A percentile compares a stretch with the other conserved stretches of the same genome.
These are phyloP conservation scores for Ceratobasidium sp. DNA, from an alignment of 1,284 basidiomycete species.

Conservation along the genomic window DNA sequence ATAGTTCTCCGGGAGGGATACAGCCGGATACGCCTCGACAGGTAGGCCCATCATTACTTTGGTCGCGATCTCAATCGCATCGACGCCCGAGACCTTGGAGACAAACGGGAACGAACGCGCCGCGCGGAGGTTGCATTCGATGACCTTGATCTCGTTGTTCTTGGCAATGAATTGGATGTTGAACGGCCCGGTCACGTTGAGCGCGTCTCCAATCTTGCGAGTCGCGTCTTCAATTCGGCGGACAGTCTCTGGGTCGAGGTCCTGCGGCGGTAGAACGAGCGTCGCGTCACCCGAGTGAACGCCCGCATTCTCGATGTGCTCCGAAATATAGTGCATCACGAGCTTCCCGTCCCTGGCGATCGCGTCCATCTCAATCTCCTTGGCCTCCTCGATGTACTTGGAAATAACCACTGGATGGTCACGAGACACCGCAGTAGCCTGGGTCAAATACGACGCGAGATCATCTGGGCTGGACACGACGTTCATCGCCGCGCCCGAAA, in stretches of 20 bases:
- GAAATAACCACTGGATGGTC: slow-evolving; percentile 99
- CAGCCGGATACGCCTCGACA: slow-evolving; percentile 90
- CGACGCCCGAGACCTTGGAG: slow-evolving; percentile 96
- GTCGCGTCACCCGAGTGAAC: slow-evolving; percentile 98
- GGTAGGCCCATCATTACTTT: slow-evolving; percentile 96
- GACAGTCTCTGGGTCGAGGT: slow-evolving; percentile 96
- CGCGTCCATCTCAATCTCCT: slow-evolving; percentile 99
- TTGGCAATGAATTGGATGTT: slow-evolving; percentile 99
- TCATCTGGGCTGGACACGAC: slow-evolving; percentile 96
- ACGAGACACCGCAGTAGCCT: slow-evolving; percentile 96
- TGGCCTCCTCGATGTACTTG: slow-evolving; percentile 99
- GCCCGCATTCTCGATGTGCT: slow-evolving; percentile 99
- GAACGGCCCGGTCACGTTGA: slow-evolving; percentile 98
- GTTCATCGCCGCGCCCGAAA: slow-evolving; percentile 99
- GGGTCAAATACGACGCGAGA: slow-evolving; percentile 89
- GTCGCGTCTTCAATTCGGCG: slow-evolving; percentile 96
- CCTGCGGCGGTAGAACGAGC: slow-evolving; percentile 96
- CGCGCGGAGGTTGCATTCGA: slow-evolving; percentile 98
- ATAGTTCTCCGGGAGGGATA: slow-evolving; percentile 88
- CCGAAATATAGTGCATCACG: slow-evolving; percentile 99
- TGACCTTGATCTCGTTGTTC: slow-evolving; percentile 99
- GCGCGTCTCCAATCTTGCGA: slow-evolving; percentile 95
- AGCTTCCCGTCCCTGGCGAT: slow-evolving; percentile 97
- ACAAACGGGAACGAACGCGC: slow-evolving; percentile 99
- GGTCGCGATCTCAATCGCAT: slow-evolving; percentile 98